Evolutionary conservation across 1,139 yeast species (phyloP), one percentile per base, ranked within the genome.

Genomic region (Debaryomycetaceae sp.): DNA sequence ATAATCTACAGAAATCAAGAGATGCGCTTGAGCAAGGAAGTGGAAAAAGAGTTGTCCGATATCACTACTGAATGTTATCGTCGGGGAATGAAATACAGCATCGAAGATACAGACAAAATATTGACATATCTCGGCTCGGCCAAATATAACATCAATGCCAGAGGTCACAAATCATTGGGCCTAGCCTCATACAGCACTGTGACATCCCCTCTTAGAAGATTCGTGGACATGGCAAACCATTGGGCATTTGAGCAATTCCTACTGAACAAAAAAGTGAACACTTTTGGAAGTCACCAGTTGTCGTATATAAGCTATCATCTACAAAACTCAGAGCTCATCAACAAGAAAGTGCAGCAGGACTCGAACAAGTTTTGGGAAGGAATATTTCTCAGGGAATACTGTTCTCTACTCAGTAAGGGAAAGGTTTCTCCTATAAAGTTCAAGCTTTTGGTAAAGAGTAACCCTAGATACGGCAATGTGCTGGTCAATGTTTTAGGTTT

Each of bases 141-240:
- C 45, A 61, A 52, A 35, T 64, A 42, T 40, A 70, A 49, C 52
- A 69, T 48, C 50, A 64, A 43, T 41, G 75, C 56, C 53, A 53
- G 54, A 1, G 58, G 59, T 0, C 97, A 91, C 59, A 69, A 71
- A 24, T 78, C 85, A 42, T 63, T 89, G 35, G 96, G 95, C 2
- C 63, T 84, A 8, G 58, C 63, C 0, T 60, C 67, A 11, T 89
- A 92, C 55, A 72, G 86, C 6, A 87, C 88, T 31, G 82, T 87
- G 3, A 89, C 98, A 0, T 89, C 97, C 0, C 98, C 98, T 1
- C 70, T 92, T 46, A 70, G 98, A 60, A 68, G 98, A 48, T 85
- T 78, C 51, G 82, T 83, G n/a, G 98, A 92, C 59, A 64, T 89
- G 52, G 58, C 89, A 5, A 82, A 83, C 49, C 97, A 89, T 53